Base-by-base conservation (phyloP, 73 alveolate species). In the Loxodes magnus region DNA sequence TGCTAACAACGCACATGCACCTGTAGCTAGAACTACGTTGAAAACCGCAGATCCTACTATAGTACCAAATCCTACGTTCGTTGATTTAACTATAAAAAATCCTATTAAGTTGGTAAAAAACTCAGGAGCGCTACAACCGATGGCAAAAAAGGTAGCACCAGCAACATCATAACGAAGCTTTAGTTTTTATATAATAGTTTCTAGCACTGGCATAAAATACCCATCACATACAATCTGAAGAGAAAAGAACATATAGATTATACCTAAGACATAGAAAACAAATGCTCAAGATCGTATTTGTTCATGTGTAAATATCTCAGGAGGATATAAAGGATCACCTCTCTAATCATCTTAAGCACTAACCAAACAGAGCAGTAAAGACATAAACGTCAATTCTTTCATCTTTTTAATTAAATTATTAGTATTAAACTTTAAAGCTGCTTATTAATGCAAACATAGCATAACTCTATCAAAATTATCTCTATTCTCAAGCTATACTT, bases 91-190 rank as follows among this genome's bases (percentile, higher is more conserved):
- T 9, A 19, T 9, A 46, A 21, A 46, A 7, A 41, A 25, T 14
- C 35, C 1, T 9, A 46, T 12, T 7, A 24, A 46, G 10, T 9
- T 5, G n/a, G 27, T 46, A 24, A 46, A 46, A 0, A 46, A 25
- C 17, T 46, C 59, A 21, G 59, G 59, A 10, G 39, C 53, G n/a
- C 26, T 10, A 1, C 50, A 16, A 24, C 59, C 39, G 20, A 46
- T 14, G 7, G 59, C 50, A n/a, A 46, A 5, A 12, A 46, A 17
- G 9, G 39, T 46, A 5, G 50, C 59, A 21, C 59, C 59, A 1
- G 39, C 39, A 16, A 24, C 59, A 22, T 46, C 34, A 10, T 20
- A 41, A 9, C n/a, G 7, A n/a, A 46, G 9, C 5, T 9, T 10
- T 10, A n/a, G 27, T 21, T 46, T 46, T 5, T 46, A 14, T 12